Percentiles rank a stretch among this genome's conserved stretches.
These are phyloP conservation scores for Quillaja saponaria DNA, from an alignment of 306 rosid genomes.

Conservation along the genomic window DNA sequence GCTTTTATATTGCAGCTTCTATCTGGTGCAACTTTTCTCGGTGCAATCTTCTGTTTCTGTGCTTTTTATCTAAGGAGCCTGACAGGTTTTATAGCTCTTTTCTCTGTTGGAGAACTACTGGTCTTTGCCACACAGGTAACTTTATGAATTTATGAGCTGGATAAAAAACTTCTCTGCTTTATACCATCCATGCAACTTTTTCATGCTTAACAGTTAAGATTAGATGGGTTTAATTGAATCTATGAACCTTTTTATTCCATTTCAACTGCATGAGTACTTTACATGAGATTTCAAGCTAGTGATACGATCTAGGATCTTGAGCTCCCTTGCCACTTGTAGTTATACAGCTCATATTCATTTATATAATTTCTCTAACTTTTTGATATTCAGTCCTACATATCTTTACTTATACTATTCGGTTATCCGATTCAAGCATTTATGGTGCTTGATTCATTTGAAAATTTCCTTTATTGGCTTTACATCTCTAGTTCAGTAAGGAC, in stretches of 20 bases:
- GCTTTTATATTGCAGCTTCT: conserved; percentile 67
- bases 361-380: too few relatives aligned
- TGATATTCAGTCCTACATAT: conserved; percentile 9
- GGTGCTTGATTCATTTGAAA: conserved; percentile 14
- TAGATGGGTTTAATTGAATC: conserved; percentile 23
- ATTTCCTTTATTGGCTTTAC: conserved; percentile 12
- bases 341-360: too few relatives aligned
- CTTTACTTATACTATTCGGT: conserved; percentile 21
- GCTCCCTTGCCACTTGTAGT: too few relatives aligned
- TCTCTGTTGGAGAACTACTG: conserved; percentile 77
- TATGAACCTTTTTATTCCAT: neutral
- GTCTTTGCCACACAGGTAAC: conserved; percentile 83
- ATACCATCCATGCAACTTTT: conserved; percentile 16
- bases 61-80: conserved; percentile 75
- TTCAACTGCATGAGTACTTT: conserved; percentile 3
- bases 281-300: conserved; percentile 20
- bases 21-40: conserved; percentile 75
- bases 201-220: conserved; percentile 17
- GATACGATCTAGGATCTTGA: too few relatives aligned
- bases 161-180: conserved; percentile 22
- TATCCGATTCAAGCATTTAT: conserved; percentile 4
- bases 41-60: conserved; percentile 76
- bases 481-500: neutral
- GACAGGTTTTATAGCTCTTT: conserved; percentile 61
- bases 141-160: conserved; percentile 22